A percentile compares a stretch with the other conserved stretches of the same genome.
Conservation (phyloP, 2,329 filamentous ascomycete genomes). For the Alternaria metachromatica region DNA sequence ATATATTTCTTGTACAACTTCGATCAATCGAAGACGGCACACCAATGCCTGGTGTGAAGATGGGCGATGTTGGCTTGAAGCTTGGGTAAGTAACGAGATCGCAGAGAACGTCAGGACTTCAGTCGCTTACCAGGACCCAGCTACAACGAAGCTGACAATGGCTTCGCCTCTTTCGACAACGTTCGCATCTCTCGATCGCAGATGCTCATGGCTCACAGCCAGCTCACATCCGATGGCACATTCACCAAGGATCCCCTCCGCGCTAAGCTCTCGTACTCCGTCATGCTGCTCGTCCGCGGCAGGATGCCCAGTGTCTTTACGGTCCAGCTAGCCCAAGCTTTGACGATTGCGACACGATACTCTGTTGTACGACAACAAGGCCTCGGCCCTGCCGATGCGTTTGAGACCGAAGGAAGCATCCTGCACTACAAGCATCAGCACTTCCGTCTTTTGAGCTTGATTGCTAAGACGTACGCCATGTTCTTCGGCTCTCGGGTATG, state of each 20-base stretch:
- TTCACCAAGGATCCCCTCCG: constrained; percentile 53
- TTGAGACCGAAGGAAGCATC: constrained; percentile 6
- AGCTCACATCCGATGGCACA: constrained; percentile 51
- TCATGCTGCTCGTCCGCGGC: constrained; percentile 54
- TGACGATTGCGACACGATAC: constrained; percentile 60
- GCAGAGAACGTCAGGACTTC: constrained; percentile 10
- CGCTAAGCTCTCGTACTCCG: constrained; percentile 56
- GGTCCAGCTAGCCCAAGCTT: constrained; percentile 58
- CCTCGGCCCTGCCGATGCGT: constrained; percentile 8
- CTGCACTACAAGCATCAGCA: constrained; percentile 26
- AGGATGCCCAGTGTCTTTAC: constrained; percentile 53
- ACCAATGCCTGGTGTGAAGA: constrained; percentile 54
- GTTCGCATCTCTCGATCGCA: constrained; percentile 55
- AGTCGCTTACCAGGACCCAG: constrained; percentile 27
- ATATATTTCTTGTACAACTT: constrained; percentile 60
- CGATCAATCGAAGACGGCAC: constrained; percentile 51
- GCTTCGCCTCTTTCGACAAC: constrained; percentile 58
- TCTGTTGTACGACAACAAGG: constrained; percentile 54
- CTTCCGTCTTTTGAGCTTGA: constrained; percentile 21
- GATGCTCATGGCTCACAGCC: constrained; percentile 57
- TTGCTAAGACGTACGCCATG: constrained; percentile 26
- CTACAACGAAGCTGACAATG: constrained; percentile 58
- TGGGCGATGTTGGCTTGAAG: constrained; percentile 60
- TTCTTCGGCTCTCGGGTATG: constrained; percentile 17
- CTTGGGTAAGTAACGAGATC: constrained; percentile 18